Conservation (phyloP, 805 yeast genomes). For the Zygoascus flipseniorum region DNA sequence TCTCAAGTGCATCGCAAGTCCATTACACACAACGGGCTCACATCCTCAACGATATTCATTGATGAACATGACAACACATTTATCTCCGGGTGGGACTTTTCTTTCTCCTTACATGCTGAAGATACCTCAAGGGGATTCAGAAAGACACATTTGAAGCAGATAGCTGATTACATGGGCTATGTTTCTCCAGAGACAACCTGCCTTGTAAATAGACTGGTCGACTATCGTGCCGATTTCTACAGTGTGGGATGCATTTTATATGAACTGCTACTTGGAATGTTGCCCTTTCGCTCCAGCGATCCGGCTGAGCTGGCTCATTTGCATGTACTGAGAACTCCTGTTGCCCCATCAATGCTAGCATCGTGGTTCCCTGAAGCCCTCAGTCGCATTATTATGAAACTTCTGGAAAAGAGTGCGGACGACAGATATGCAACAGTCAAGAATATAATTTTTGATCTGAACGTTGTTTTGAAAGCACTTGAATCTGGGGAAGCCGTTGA, state of each 20-base stretch:
- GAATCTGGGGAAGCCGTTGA: constrained; percentile 10
- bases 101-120: constrained; percentile 36
- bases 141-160: constrained; percentile 31
- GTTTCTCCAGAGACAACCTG: constrained; percentile 45
- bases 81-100: constrained; percentile 42
- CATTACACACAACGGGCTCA: constrained; percentile 41
- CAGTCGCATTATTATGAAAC: constrained; percentile 34
- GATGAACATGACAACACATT: constrained; percentile 30
- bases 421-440: constrained; percentile 33
- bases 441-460: constrained; percentile 32
- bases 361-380: constrained; percentile 23
- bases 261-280: constrained; percentile 37
- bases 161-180: constrained; percentile 37
- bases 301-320: constrained; percentile 32
- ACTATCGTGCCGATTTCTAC: constrained; percentile 42
- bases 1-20: constrained; percentile 33
- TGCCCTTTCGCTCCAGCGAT: constrained; percentile 37
- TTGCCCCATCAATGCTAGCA: constrained; percentile 31
- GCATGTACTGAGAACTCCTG: constrained; percentile 35
- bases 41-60: constrained; percentile 33
- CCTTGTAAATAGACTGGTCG: constrained; percentile 32
- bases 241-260: constrained; percentile 43
- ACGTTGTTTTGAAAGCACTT: constrained; percentile 12
- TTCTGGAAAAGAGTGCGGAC: constrained; percentile 35
- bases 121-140: constrained; percentile 36